Conservation (phyloP, 2,329 filamentous ascomycete species). For the Parastagonospora nodorum region DNA sequence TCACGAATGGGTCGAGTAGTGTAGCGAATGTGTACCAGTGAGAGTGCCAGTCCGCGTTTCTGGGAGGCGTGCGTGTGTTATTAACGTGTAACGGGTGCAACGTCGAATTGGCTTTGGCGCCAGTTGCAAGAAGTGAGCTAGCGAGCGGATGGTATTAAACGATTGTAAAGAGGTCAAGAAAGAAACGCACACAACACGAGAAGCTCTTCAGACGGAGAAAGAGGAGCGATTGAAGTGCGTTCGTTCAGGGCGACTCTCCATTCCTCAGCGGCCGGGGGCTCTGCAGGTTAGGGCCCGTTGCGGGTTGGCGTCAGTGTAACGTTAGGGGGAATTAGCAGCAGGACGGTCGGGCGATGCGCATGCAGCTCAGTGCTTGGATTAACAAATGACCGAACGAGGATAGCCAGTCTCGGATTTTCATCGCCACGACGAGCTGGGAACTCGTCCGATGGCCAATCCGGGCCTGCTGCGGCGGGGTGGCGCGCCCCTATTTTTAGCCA, state of each 20-base stretch:
- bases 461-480: constrained; percentile 19
- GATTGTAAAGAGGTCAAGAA: constrained; percentile 32
- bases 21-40: constrained; percentile 23
- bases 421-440: constrained; percentile 22
- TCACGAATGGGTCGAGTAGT: constrained; percentile 3
- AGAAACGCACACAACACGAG: constrained; percentile 21
- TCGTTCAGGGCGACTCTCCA: constrained; percentile 27
- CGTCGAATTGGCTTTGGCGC: background rate
- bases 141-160: constrained; percentile 32
- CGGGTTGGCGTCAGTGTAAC: constrained; percentile 15
- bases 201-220: constrained; percentile 10
- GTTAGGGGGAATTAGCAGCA: constrained; percentile 19
- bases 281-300: constrained; percentile 9
- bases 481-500: constrained; percentile 1
- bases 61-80: constrained; percentile 7
- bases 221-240: constrained; percentile 19
- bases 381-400: constrained; percentile 19
- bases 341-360: constrained; percentile 6
- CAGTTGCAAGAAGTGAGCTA: constrained; percentile 5
- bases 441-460: constrained; percentile 22
- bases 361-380: background rate
- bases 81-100: constrained; percentile 9
- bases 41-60: constrained; percentile 2
- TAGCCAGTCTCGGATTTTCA: constrained; percentile 20
- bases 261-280: constrained; percentile 21